These are phyloP conservation scores for Termitomyces sp. DNA, from an alignment of 768 basidiomycete species.

Conservation along the genomic window DNA sequence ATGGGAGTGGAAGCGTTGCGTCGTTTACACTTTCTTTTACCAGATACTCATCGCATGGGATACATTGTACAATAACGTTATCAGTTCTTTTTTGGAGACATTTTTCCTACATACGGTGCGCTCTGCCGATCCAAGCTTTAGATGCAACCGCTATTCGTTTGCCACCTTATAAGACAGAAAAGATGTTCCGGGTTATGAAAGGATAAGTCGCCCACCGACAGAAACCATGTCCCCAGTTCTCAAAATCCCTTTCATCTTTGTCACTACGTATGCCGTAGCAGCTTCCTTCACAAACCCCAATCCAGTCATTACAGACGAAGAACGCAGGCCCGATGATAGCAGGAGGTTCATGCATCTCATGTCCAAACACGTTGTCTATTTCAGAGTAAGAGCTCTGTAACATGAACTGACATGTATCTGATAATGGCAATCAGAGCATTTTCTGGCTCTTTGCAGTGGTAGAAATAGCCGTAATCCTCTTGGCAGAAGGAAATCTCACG, in stretches of 20 bases:
- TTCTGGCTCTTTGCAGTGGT: neutral
- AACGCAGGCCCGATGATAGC: neutral
- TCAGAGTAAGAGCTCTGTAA: conserved; percentile 1
- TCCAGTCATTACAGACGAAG: neutral
- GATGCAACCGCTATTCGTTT: too few relatives aligned
- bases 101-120: too few relatives aligned
- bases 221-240: neutral
- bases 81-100: too few relatives aligned
- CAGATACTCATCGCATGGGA: too few relatives aligned
- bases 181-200: too few relatives aligned
- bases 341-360: neutral
- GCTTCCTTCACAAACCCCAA: conserved; percentile 3
- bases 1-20: too few relatives aligned
- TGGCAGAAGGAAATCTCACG: neutral
- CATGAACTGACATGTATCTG: neutral
- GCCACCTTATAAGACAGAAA: too few relatives aligned
- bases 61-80: too few relatives aligned
- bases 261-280: neutral
- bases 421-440: neutral
- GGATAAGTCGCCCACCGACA: too few relatives aligned
- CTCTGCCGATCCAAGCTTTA: too few relatives aligned
- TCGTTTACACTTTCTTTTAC: too few relatives aligned
- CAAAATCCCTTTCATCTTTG: conserved; percentile 5
- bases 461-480: conserved; percentile 1
- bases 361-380: neutral